A percentile compares a stretch with the other conserved stretches of the same genome.
These are phyloP conservation scores for Dioszegia aurantiaca DNA, from an alignment of 768 basidiomycete genomes.

Conservation along the genomic window DNA sequence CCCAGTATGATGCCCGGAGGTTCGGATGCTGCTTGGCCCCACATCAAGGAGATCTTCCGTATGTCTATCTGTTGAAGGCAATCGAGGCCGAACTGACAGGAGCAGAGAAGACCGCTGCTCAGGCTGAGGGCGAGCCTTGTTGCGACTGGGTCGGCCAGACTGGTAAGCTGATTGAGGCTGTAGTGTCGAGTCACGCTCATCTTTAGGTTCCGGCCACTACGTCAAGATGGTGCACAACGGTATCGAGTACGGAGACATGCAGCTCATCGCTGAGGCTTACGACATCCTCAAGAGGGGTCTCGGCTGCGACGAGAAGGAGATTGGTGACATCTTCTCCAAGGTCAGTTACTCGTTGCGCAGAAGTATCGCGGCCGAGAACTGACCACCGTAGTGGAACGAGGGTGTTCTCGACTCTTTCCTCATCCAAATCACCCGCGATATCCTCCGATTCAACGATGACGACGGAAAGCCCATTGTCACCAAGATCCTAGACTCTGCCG, in stretches of 20 bases:
- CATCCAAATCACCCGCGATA: slow-evolving; percentile 95
- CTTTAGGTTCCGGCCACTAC: slow-evolving; percentile 69
- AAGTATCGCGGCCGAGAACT: neutral
- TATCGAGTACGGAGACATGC: slow-evolving; percentile 99
- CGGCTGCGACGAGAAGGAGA: slow-evolving; percentile 78
- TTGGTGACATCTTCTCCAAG: slow-evolving; percentile 84
- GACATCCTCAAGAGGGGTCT: slow-evolving; percentile 93
- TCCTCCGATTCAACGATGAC: slow-evolving; percentile 87
- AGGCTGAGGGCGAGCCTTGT: slow-evolving; percentile 91
- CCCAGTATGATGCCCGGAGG: slow-evolving; percentile 99
- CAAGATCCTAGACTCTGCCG: slow-evolving; percentile 94
- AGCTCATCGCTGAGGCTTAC: slow-evolving; percentile 96
- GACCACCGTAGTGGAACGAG: slow-evolving; percentile 66
- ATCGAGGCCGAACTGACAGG: neutral
- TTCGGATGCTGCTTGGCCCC: slow-evolving; percentile 86
- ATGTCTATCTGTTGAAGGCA: slow-evolving; percentile 9
- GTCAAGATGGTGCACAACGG: slow-evolving; percentile 99
- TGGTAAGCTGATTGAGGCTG: slow-evolving; percentile 58
- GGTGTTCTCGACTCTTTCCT: slow-evolving; percentile 99
- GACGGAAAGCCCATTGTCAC: slow-evolving; percentile 85
- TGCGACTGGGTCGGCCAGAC: slow-evolving; percentile 99
- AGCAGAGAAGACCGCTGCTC: slow-evolving; percentile 80
- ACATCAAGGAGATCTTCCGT: slow-evolving; percentile 95
- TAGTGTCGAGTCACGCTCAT: neutral
- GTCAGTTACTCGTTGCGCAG: slow-evolving; percentile 19